Evolutionary conservation across 2,329 filamentous ascomycete genomes (phyloP).

Genomic region (Diaporthe nobilis): DNA sequence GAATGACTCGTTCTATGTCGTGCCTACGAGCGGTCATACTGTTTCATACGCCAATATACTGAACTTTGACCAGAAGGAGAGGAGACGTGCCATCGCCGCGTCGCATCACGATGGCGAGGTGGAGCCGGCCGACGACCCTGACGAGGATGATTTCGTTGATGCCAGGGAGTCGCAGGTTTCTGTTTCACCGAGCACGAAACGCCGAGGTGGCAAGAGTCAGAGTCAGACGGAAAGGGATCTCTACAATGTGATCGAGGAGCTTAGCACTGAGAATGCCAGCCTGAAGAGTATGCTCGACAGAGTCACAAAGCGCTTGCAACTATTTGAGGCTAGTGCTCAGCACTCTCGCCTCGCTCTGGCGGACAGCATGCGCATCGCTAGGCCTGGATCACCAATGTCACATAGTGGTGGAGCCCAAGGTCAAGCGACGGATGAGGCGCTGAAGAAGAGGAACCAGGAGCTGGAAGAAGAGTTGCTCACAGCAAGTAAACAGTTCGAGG

Average conservation of each 20-base stretch:
- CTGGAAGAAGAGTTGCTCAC: constrained; percentile 76
- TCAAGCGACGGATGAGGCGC: constrained; percentile 59
- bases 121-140: constrained; percentile 66
- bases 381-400: constrained; percentile 67
- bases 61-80: constrained; percentile 77
- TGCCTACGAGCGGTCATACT: constrained; percentile 91
- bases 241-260: constrained; percentile 85
- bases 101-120: constrained; percentile 61
- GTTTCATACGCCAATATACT: constrained; percentile 94
- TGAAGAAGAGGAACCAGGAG: constrained; percentile 69
- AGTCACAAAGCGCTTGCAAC: constrained; percentile 87
- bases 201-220: constrained; percentile 57
- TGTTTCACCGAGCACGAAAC: constrained; percentile 59
- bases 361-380: constrained; percentile 80
- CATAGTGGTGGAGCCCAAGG: constrained; percentile 47
- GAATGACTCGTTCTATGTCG: constrained; percentile 91
- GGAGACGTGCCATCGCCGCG: constrained; percentile 67
- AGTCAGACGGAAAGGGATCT: constrained; percentile 60
- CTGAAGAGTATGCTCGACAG: constrained; percentile 90
- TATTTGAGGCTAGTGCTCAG: constrained; percentile 94
- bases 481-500: constrained; percentile 72
- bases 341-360: constrained; percentile 88
- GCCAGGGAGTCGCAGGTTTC: constrained; percentile 76
- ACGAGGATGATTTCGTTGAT: constrained; percentile 91
- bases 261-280: constrained; percentile 88